Percentiles rank a stretch among this genome's conserved stretches.
Conservation (phyloP, 2,329 filamentous ascomycete species). For the Fusarium foetens region DNA sequence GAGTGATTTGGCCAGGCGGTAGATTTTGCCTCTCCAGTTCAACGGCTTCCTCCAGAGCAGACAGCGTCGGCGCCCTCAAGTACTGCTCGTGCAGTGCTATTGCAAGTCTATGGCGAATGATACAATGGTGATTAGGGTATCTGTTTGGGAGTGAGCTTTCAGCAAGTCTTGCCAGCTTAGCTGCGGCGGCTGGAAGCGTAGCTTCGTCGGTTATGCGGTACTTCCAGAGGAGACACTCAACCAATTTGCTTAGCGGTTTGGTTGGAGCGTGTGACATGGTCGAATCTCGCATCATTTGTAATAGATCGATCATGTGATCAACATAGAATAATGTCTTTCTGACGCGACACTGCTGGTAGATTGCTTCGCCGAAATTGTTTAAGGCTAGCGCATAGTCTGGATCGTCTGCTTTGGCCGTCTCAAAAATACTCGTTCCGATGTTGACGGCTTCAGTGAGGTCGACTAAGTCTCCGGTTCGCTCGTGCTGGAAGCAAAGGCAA, state of each 20-base stretch:
- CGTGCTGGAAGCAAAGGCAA: neutral
- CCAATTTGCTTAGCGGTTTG: neutral
- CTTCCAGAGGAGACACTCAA: neutral
- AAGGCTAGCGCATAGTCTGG: fast-evolving
- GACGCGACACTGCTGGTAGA: neutral
- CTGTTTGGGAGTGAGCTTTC: neutral
- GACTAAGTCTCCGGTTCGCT: neutral
- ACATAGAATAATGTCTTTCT: fast-evolving
- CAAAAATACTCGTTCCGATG: fast-evolving
- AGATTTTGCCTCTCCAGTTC: neutral
- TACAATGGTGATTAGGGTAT: neutral
- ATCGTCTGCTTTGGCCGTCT: fast-evolving
- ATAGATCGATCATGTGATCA: fast-evolving
- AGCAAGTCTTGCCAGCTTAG: neutral
- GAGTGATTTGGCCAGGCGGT: neutral
- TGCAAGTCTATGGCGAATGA: neutral
- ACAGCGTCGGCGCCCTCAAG: fast-evolving
- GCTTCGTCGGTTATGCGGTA: neutral
- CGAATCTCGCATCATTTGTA: fast-evolving
- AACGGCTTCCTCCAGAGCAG: neutral
- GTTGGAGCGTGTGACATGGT: fast-evolving
- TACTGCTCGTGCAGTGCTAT: neutral
- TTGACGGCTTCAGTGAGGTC: neutral
- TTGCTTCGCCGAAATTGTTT: fast-evolving
- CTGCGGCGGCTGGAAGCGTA: fast-evolving